These are phyloP conservation scores for Spergularia azorica DNA, from an alignment of 179 eudicot species.

Conservation along the genomic window DNA sequence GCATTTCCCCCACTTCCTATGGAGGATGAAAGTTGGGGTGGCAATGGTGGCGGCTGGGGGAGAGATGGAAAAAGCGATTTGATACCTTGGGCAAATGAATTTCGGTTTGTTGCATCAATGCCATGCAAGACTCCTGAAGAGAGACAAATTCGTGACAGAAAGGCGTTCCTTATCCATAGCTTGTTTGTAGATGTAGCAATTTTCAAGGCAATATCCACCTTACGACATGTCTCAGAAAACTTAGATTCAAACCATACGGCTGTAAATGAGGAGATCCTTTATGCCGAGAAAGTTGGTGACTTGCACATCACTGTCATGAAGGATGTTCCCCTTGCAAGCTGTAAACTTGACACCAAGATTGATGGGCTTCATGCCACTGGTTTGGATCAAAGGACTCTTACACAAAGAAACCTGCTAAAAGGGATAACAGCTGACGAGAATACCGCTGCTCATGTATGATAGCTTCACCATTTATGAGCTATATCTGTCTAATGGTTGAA, in stretches of 20 bases:
- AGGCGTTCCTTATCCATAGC: conserved; percentile 94
- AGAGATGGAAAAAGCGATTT: conserved; percentile 84
- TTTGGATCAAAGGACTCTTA: conserved; percentile 55
- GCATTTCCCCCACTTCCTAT: conserved; percentile 79
- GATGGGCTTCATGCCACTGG: conserved; percentile 87
- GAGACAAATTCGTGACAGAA: conserved; percentile 91
- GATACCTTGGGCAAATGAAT: conserved; percentile 86
- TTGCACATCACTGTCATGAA: conserved; percentile 62
- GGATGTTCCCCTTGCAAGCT: conserved; percentile 80
- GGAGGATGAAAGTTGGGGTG: conserved; percentile 97
- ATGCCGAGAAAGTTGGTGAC: conserved; percentile 78
- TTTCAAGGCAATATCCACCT: conserved; percentile 72
- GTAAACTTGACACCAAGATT: conserved; percentile 93
- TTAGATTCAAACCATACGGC: conserved; percentile 31
- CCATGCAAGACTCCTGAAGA: conserved; percentile 98
- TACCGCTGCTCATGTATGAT: conserved; percentile 96
- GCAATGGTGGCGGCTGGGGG: conserved; percentile 97
- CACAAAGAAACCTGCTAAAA: conserved; percentile 83
- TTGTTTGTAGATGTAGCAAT: conserved; percentile 97
- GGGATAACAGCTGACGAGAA: conserved; percentile 99
- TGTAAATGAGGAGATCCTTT: conserved; percentile 41
- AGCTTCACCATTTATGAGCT: conserved; percentile 3
- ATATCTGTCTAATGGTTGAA: not conserved
- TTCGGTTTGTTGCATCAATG: conserved; percentile 85
- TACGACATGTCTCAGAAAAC: conserved; percentile 61